These are phyloP conservation scores for Cunninghamia lanceolata DNA, from an alignment of 75 land plant genomes.

Conservation along the genomic window DNA sequence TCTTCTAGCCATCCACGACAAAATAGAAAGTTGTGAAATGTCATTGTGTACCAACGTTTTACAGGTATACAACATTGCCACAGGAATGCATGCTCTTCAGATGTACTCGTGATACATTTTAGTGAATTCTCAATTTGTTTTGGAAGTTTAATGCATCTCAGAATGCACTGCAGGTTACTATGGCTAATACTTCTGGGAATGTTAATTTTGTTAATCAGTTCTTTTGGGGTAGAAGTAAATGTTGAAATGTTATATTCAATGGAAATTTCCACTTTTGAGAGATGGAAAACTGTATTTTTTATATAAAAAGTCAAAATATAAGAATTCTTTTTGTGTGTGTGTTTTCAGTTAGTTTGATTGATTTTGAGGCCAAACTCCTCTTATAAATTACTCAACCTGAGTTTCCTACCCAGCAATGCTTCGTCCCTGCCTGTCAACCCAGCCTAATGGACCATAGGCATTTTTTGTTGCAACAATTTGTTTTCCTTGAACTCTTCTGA, in stretches of 20 bases:
- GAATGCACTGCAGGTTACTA: background rate
- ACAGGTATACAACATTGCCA: background rate
- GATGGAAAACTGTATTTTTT: background rate
- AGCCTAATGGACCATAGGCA: background rate
- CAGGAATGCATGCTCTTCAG: background rate
- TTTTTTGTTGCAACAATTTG: background rate
- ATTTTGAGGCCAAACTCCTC: background rate
- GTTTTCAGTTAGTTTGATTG: background rate
- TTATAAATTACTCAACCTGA: too few species aligned
- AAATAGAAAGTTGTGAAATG: background rate
- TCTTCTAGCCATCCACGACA: background rate
- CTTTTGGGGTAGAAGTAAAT: background rate
- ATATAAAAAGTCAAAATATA: background rate
- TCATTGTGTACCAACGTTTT: background rate
- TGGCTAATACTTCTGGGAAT: slow-evolving; percentile 3
- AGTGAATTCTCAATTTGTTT: background rate
- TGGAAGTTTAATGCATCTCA: background rate
- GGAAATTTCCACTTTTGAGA: background rate
- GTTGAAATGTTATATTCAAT: background rate
- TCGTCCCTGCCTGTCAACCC: background rate
- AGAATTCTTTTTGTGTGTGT: background rate
- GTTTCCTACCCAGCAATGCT: background rate
- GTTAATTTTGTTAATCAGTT: background rate
- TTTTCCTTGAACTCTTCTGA: background rate
- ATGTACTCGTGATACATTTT: background rate